Percentiles rank a stretch among this genome's conserved stretches.
phyloP scores from a whole-genome alignment of 2,329 filamentous ascomycete species.

The Hortaea werneckii region DNA sequence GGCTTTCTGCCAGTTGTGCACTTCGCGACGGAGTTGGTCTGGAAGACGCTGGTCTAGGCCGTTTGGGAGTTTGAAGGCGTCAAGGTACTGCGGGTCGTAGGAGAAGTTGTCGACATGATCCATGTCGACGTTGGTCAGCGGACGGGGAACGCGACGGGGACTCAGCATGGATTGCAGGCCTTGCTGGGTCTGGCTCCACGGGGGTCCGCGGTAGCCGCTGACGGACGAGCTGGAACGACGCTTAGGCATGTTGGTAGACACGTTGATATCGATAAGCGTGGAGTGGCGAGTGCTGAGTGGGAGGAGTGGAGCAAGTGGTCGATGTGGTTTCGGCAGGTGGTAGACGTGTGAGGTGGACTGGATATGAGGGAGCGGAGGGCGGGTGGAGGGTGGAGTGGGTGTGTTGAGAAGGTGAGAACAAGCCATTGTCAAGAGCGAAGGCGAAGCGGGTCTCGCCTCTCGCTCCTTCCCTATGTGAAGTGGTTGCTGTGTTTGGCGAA shows the following conservation, averaged over 20 bases:
- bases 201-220: background rate
- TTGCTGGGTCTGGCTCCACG: slow-evolving; percentile 10
- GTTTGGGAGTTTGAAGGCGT: slow-evolving; percentile 29
- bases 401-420: background rate
- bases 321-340: background rate
- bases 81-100: slow-evolving; percentile 28
- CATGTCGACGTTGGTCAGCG: slow-evolving; percentile 4
- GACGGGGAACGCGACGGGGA: slow-evolving; percentile 10
- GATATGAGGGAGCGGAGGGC: background rate
- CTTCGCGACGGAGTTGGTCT: slow-evolving; percentile 20
- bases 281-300: background rate
- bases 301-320: background rate
- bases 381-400: background rate
- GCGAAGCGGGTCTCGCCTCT: background rate
- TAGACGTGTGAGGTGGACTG: background rate
- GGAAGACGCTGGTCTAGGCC: slow-evolving; percentile 30
- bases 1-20: slow-evolving; percentile 31
- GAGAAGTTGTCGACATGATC: slow-evolving; percentile 25
- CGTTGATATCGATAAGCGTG: background rate
- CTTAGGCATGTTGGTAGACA: background rate
- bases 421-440: background rate
- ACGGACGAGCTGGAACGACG: background rate
- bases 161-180: slow-evolving; percentile 15
- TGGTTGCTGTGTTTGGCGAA: background rate
- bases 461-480: background rate